A percentile compares a stretch with the other conserved stretches of the same genome.
Conservation (phyloP, 1,139 yeast genomes). For the Geotrichum candidum region DNA sequence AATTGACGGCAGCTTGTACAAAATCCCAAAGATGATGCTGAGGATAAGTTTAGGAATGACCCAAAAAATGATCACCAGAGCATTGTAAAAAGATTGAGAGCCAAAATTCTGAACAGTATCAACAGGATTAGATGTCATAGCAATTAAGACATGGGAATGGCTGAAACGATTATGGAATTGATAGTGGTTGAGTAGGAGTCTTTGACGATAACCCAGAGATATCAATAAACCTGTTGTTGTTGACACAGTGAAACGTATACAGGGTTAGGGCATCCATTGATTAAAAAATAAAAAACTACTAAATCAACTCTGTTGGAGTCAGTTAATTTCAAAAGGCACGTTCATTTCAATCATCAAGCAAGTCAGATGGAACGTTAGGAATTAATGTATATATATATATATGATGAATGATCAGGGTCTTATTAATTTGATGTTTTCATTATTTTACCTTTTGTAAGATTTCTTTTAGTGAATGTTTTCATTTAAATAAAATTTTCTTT, state of each 20-base stretch:
- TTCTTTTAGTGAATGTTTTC: too few species aligned
- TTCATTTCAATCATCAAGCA: too few species aligned
- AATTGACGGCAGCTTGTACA: slow-evolving; percentile 14
- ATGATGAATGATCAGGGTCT: too few species aligned
- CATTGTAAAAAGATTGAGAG: background rate
- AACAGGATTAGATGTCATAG: background rate
- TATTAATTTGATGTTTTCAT: too few species aligned
- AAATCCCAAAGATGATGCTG: slow-evolving; percentile 9
- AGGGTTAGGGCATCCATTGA: background rate
- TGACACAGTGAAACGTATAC: background rate
- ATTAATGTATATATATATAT: too few species aligned
- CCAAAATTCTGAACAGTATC: background rate
- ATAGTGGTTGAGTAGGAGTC: background rate
- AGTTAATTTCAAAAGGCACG: background rate
- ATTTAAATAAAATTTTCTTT: too few species aligned
- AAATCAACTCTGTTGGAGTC: background rate
- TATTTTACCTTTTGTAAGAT: too few species aligned
- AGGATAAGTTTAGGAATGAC: slow-evolving; percentile 13
- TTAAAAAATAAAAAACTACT: too few species aligned
- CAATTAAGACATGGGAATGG: background rate
- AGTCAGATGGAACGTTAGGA: too few species aligned
- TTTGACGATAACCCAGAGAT: background rate
- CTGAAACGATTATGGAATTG: background rate
- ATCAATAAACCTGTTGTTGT: background rate
- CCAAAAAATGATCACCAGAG: slow-evolving; percentile 4